These are phyloP conservation scores for Claviceps maximensis DNA, from an alignment of 2,329 filamentous ascomycete genomes.

Conservation along the genomic window DNA sequence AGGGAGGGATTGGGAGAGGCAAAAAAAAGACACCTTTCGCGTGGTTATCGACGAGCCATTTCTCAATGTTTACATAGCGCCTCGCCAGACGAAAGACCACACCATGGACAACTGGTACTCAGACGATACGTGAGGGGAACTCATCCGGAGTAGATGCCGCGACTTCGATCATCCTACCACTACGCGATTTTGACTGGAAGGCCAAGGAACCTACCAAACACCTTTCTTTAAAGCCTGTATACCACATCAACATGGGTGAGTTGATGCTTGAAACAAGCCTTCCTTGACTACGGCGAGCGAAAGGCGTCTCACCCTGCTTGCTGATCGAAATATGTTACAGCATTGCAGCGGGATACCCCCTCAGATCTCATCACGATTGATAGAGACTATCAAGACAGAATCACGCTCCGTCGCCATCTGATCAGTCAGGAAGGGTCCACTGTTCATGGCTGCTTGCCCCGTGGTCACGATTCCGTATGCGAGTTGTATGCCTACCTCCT, in stretches of 20 bases:
- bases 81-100: neutral
- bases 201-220: conserved; percentile 23
- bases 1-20: too few relatives aligned
- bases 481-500: conserved; percentile 38
- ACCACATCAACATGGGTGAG: conserved; percentile 42
- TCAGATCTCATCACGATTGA: conserved; percentile 42
- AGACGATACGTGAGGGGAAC: neutral
- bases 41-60: neutral
- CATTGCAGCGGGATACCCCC: conserved; percentile 26
- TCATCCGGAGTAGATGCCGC: neutral
- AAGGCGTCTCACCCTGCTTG: neutral
- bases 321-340: conserved; percentile 15
- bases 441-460: conserved; percentile 29
- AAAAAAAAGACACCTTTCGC: too few relatives aligned
- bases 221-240: conserved; percentile 37
- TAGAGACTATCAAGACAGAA: conserved; percentile 31
- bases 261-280: neutral
- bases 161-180: conserved; percentile 11
- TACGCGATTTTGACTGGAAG: conserved; percentile 26
- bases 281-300: neutral
- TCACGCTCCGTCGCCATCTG: conserved; percentile 25
- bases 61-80: neutral
- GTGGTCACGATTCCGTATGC: conserved; percentile 27
- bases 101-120: neutral
- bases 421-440: conserved; percentile 24